A percentile compares a stretch with the other conserved stretches of the same genome.
Evolutionary conservation across 2,329 filamentous ascomycete species (phyloP).

Genomic region (Sarocladium oryzae): DNA sequence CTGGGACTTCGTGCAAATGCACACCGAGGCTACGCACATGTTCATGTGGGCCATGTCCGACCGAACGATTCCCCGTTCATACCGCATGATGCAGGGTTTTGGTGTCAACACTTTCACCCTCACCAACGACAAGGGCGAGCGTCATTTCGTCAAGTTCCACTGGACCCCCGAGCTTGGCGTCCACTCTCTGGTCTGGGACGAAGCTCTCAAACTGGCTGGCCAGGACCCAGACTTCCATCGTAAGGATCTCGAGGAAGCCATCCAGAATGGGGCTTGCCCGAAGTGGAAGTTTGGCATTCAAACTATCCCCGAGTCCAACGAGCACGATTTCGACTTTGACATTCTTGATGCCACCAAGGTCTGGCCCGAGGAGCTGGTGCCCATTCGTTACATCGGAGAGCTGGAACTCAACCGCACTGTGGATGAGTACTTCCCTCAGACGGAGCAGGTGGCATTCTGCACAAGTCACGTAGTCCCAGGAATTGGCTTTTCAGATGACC

Average conservation of each 20-base stretch:
- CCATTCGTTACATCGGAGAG: constrained; percentile 71
- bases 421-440: constrained; percentile 77
- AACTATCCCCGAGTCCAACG: constrained; percentile 61
- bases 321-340: constrained; percentile 78
- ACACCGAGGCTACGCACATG: constrained; percentile 55
- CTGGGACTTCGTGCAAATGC: constrained; percentile 65
- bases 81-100: constrained; percentile 81
- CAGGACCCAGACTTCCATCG: constrained; percentile 78
- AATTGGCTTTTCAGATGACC: constrained; percentile 71
- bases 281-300: constrained; percentile 84
- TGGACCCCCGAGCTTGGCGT: constrained; percentile 70
- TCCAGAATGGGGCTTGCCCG: constrained; percentile 63
- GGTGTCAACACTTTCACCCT: constrained; percentile 75
- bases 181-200: constrained; percentile 72
- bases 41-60: constrained; percentile 64
- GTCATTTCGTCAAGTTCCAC: constrained; percentile 72
- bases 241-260: constrained; percentile 68
- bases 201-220: constrained; percentile 66
- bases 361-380: constrained; percentile 74
- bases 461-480: constrained; percentile 74
- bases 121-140: constrained; percentile 59
- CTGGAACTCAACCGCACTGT: constrained; percentile 73
- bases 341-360: constrained; percentile 80
- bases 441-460: constrained; percentile 78
- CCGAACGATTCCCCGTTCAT: constrained; percentile 65